Conservation (phyloP, 352 stramenopile species). For the Lagenidium giganteum region DNA sequence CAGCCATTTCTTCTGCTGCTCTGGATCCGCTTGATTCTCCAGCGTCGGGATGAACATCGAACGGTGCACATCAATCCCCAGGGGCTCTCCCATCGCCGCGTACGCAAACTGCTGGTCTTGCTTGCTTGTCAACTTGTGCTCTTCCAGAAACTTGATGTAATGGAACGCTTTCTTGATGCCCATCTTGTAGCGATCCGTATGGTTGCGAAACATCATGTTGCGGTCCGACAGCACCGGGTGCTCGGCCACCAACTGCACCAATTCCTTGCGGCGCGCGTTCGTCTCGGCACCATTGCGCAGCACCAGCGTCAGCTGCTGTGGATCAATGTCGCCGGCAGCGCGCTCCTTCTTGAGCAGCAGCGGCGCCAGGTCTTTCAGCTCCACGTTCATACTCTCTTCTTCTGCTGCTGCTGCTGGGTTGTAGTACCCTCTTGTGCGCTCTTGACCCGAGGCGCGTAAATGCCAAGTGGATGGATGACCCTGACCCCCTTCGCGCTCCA, state of each 20-base stretch:
- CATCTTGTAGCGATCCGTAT: conserved; percentile 25
- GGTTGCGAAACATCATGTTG: conserved; percentile 41
- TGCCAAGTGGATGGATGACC: too few relatives aligned
- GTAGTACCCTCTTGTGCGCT: too few relatives aligned
- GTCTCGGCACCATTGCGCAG: conserved; percentile 8
- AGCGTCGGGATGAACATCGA: conserved; percentile 69
- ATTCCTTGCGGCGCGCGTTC: conserved; percentile 9
- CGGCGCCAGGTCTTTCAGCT: conserved; percentile 19
- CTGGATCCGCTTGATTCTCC: conserved; percentile 49
- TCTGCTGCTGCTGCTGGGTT: too few relatives aligned
- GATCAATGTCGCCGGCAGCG: conserved; percentile 8
- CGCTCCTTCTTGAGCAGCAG: conserved; percentile 18
- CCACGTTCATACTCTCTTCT: too few relatives aligned
- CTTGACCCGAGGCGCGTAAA: too few relatives aligned
- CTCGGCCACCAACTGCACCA: conserved; percentile 9
- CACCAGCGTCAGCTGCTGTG: conserved; percentile 1
- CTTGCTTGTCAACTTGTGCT: conserved; percentile 22
- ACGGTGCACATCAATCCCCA: conserved; percentile 47
- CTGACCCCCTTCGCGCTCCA: too few relatives aligned
- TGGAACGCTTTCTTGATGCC: conserved; percentile 28
- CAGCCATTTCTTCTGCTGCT: conserved; percentile 65
- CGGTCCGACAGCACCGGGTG: conserved; percentile 41
- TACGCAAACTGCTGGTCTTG: conserved; percentile 33
- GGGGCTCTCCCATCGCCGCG: conserved; percentile 34
- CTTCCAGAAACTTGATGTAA: conserved; percentile 31